phyloP scores from a whole-genome alignment of 2,329 filamentous ascomycete genomes.

The Lachnellula arida region DNA sequence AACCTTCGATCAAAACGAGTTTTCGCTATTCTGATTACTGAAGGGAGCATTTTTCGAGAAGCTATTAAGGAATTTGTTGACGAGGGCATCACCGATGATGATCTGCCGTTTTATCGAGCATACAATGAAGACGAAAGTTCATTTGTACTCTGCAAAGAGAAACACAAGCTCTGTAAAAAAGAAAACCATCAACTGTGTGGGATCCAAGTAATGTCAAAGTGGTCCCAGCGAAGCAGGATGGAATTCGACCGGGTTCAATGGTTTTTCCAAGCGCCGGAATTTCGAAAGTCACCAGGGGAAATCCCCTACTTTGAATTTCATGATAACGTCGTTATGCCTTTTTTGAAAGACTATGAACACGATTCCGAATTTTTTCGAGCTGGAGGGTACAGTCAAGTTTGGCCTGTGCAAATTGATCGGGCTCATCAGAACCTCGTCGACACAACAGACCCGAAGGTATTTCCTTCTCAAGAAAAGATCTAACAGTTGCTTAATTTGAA shows the following conservation, averaged over 20 bases:
- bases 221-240: not conserved
- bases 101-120: not conserved
- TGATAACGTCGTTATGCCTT: conserved; percentile 1
- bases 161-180: not conserved
- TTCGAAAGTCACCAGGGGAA: not conserved
- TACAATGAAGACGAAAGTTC: not conserved
- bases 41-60: not conserved
- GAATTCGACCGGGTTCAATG: conserved; percentile 1
- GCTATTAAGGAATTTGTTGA: not conserved
- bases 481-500: not conserved
- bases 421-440: not conserved
- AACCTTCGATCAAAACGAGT: no score
- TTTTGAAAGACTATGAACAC: not conserved
- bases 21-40: not conserved
- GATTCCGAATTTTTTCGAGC: not conserved
- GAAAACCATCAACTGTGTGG: not conserved
- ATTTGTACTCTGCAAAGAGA: not conserved
- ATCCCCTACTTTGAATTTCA: not conserved
- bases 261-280: conserved; percentile 1
- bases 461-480: not conserved
- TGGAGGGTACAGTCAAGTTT: conserved; percentile 8
- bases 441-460: not conserved
- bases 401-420: not conserved
- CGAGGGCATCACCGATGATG: not conserved
- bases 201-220: not conserved